Evolutionary conservation across 371 early-diverging fungal genomes (phyloP).

Genomic region (Mucor racemosus): DNA sequence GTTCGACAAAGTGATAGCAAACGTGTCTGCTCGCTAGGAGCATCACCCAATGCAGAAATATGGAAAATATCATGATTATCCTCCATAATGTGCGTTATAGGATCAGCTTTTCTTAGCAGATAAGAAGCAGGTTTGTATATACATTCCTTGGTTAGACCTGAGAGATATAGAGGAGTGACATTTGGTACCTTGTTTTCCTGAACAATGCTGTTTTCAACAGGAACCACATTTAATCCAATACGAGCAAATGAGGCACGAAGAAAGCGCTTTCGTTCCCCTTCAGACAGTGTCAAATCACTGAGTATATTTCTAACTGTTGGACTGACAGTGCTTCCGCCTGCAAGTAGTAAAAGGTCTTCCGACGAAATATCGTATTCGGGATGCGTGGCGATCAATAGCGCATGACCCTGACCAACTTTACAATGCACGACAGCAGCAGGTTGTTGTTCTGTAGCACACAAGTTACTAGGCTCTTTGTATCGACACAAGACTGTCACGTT

Average conservation of each 20-base stretch:
- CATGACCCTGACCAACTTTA: constrained; percentile 65
- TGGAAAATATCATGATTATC: constrained; percentile 50
- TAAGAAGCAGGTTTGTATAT: constrained; percentile 24
- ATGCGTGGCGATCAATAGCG: constrained; percentile 73
- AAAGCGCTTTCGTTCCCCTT: constrained; percentile 53
- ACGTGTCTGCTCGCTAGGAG: neutral
- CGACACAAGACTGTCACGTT: constrained; percentile 63
- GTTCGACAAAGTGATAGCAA: constrained; percentile 18
- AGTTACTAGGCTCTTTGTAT: constrained; percentile 53
- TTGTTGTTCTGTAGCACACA: constrained; percentile 10
- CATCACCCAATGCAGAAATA: constrained; percentile 21
- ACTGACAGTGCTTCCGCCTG: constrained; percentile 31
- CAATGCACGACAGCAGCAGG: constrained; percentile 62
- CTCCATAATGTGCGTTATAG: constrained; percentile 23
- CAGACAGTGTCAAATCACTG: constrained; percentile 43
- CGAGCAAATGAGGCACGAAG: constrained; percentile 52
- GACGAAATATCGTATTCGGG: constrained; percentile 72
- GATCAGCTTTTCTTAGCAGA: constrained; percentile 26
- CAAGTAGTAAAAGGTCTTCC: constrained; percentile 38
- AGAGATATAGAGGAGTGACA: constrained; percentile 62
- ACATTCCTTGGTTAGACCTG: constrained; percentile 43
- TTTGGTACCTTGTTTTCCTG: constrained; percentile 43
- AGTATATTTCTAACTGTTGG: constrained; percentile 42
- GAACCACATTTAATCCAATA: constrained; percentile 58
- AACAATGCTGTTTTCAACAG: constrained; percentile 24